A percentile compares a stretch with the other conserved stretches of the same genome.
phyloP scores from a whole-genome alignment of 371 early-diverging fungal species.

The Mortierella polycephala region DNA sequence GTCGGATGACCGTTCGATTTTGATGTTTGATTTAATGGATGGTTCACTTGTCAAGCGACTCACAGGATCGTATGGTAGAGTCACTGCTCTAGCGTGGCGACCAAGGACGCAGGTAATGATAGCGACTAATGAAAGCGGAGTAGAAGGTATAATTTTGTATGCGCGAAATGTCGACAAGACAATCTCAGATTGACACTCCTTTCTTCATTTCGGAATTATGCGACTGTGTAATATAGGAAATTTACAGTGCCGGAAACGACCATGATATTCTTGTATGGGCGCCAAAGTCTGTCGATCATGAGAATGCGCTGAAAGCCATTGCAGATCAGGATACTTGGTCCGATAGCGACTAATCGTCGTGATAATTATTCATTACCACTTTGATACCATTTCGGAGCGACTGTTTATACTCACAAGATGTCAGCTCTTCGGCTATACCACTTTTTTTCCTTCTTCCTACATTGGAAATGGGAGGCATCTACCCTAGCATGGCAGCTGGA shows the following conservation, averaged over 20 bases:
- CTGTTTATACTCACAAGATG: too few relatives aligned
- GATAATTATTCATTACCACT: not conserved
- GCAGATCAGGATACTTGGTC: slow-evolving; percentile 59
- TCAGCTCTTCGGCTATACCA: too few relatives aligned
- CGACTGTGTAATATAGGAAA: slow-evolving; percentile 56
- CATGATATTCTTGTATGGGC: slow-evolving; percentile 76
- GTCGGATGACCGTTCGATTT: slow-evolving; percentile 68
- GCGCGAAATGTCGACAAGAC: not conserved
- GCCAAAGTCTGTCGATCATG: slow-evolving; percentile 55
- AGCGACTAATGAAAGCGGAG: not conserved
- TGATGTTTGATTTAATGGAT: slow-evolving; percentile 68
- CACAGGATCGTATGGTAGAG: slow-evolving; percentile 73
- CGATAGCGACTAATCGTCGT: slow-evolving; percentile 44
- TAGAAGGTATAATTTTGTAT: not conserved
- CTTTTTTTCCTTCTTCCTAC: too few relatives aligned
- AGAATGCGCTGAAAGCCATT: slow-evolving; percentile 23
- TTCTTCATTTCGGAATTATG: slow-evolving; percentile 5
- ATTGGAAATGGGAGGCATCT: too few relatives aligned
- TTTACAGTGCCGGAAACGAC: slow-evolving; percentile 76
- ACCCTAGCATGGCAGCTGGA: too few relatives aligned
- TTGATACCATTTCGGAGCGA: too few relatives aligned
- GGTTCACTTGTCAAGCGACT: slow-evolving; percentile 67
- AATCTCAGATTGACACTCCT: not conserved
- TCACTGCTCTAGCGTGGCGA: slow-evolving; percentile 69
- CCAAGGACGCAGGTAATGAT: slow-evolving; percentile 57